phyloP scores from a whole-genome alignment of 768 basidiomycete species.

The Peribolospora kevripleyi region DNA sequence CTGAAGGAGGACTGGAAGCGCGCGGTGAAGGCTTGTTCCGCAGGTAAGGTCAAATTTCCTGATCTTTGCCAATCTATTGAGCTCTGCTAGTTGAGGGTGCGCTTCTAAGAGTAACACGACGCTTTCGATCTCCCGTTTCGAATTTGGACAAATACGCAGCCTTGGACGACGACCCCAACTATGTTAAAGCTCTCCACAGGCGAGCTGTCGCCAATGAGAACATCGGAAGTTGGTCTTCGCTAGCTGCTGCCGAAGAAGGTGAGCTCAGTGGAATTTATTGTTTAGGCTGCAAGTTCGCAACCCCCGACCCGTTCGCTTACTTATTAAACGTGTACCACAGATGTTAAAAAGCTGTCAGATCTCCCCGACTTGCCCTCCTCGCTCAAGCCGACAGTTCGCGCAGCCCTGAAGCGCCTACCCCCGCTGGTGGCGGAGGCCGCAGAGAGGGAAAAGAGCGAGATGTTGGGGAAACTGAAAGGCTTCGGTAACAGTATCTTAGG shows the following conservation, averaged over 20 bases:
- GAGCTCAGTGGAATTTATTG: constrained; percentile 1
- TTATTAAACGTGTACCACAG: constrained; percentile 23
- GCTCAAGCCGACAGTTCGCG: constrained; percentile 27
- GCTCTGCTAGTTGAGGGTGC: too few species aligned
- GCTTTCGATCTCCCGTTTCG: too few species aligned
- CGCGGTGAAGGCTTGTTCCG: too few species aligned
- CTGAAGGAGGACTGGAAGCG: too few species aligned
- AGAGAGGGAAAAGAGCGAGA: constrained; percentile 68
- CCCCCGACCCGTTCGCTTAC: not conserved
- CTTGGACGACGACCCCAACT: constrained; percentile 57
- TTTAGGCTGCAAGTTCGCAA: not conserved
- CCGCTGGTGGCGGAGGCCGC: constrained; percentile 50
- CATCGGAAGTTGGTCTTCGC: constrained; percentile 56
- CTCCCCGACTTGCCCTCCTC: constrained; percentile 36
- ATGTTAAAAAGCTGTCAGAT: constrained; percentile 47
- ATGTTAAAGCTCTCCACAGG: constrained; percentile 67
- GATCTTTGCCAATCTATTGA: too few species aligned
- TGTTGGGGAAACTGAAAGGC: constrained; percentile 76
- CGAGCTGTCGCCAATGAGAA: constrained; percentile 67
- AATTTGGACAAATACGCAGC: constrained; percentile 25
- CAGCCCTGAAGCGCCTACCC: constrained; percentile 33
- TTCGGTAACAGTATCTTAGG: constrained; percentile 77
- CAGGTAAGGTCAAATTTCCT: too few species aligned
- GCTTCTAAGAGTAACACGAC: too few species aligned
- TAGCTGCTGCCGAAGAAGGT: constrained; percentile 70